Evolutionary conservation across 345 rosid species (phyloP).

Genomic region (Clausena lansium): DNA sequence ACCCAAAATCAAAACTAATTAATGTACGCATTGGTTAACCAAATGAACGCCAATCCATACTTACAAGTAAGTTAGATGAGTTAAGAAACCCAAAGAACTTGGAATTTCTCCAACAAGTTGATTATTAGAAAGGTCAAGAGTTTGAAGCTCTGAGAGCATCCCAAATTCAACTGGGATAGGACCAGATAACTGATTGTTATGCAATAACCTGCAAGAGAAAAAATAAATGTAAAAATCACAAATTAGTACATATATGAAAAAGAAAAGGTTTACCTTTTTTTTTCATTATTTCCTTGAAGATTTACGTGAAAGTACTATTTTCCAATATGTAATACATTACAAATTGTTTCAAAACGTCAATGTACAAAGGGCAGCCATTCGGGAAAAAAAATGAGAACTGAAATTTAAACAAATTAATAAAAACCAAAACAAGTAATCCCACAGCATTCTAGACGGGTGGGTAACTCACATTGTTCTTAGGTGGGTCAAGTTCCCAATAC

Average conservation of each 20-base stretch:
- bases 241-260: background rate
- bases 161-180: constrained; percentile 71
- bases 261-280: background rate
- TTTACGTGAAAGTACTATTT: background rate
- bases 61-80: constrained; percentile 85
- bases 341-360: background rate
- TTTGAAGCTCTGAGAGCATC: constrained; percentile 63
- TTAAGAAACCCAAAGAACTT: constrained; percentile 67
- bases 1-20: background rate
- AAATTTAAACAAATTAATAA: background rate
- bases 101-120: constrained; percentile 75
- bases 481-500: constrained; percentile 74
- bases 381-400: background rate
- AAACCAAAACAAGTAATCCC: background rate
- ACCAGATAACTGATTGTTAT: constrained; percentile 67
- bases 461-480: constrained; percentile 61
- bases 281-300: background rate
- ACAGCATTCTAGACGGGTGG: background rate
- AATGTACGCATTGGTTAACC: constrained; percentile 4
- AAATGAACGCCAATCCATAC: constrained; percentile 33
- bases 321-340: background rate
- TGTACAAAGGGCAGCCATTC: background rate
- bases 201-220: constrained; percentile 48
- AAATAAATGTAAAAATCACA: background rate
- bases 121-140: constrained; percentile 90